Evolutionary conservation across 1,284 basidiomycete species (phyloP).

Genomic region (Ceratobasidium sp.): DNA sequence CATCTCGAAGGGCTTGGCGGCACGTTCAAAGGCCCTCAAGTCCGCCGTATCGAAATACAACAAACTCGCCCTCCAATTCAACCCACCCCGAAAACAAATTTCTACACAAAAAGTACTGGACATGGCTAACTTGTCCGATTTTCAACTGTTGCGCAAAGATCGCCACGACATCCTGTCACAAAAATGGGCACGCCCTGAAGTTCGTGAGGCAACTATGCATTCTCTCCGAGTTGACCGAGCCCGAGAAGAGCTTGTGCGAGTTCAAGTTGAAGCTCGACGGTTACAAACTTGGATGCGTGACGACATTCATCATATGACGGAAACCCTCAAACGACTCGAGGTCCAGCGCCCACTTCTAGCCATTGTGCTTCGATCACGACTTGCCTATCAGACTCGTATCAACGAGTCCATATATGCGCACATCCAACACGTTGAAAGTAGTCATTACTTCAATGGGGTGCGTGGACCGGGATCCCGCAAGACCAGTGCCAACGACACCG

Average conservation of each 20-base stretch:
- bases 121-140: constrained; percentile 46
- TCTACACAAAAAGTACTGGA: constrained; percentile 41
- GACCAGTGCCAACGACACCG: neutral
- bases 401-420: neutral
- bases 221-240: constrained; percentile 45
- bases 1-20: constrained; percentile 53
- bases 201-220: constrained; percentile 42
- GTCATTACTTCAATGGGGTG: neutral
- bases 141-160: constrained; percentile 48
- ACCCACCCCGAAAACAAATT: constrained; percentile 41
- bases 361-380: neutral
- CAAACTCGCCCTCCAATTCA: constrained; percentile 1
- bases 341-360: no score
- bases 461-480: neutral
- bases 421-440: neutral
- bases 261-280: constrained; percentile 8
- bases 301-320: neutral
- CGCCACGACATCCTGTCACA: constrained; percentile 44
- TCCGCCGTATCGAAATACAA: constrained; percentile 54
- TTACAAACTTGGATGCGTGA: constrained; percentile 16
- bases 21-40: constrained; percentile 50
- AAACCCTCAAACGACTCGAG: no score
- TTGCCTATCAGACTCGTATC: neutral
- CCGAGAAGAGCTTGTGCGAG: constrained; percentile 45
- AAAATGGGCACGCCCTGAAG: constrained; percentile 46